Evolutionary conservation across 768 basidiomycete genomes (phyloP), one percentile per base, ranked within the genome.

Genomic region (Grammothele lineata): DNA sequence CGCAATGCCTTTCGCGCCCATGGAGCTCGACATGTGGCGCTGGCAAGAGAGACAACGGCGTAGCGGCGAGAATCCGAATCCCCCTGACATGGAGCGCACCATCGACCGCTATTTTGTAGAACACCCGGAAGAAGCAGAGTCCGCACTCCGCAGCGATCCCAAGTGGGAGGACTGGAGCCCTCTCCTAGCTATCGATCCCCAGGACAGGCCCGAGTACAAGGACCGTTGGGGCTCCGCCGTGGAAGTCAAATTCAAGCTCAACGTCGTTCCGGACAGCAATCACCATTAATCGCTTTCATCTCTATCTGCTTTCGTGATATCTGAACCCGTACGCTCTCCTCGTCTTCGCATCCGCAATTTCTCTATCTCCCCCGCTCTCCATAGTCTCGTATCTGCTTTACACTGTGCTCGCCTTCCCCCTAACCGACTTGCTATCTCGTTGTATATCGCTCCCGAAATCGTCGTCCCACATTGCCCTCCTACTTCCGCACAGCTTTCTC

Each of bases 121-220:
- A 4, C 45, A 51, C 41, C 50, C 50, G 1, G 50, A 51, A 3
- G 40, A 51, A 41, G 19, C 34, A 18, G 50, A 51, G 40, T 15
- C 40, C 3, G 34, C 34, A n/a, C 25, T 51, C 15, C 26, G 27
- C 3, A 35, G 41, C 1, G 40, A 47, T 14, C 40, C 40, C 15
- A 9, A 38, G 14, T 46, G 45, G 40, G 35, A 43, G 35, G 2
- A 26, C 7, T 6, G 34, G 10, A n/a, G n/a, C n/a, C n/a, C n/a
- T n/a, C n/a, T n/a, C n/a, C n/a, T n/a, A 40, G 8, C 8, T n/a
- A n/a, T 6, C 36, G n/a, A 37, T 37, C n/a, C n/a, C 36, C 12
- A 23, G 23, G 12, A 36, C n/a, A n/a, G 15, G 35, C 7, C 7
- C 18, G n/a, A 19, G 15, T 6, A 36, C 8, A n/a, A 19, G 35